Percentiles rank a stretch among this genome's conserved stretches.
Conservation (phyloP, 495 filamentous ascomycete genomes). For the Penicillium angulare region DNA sequence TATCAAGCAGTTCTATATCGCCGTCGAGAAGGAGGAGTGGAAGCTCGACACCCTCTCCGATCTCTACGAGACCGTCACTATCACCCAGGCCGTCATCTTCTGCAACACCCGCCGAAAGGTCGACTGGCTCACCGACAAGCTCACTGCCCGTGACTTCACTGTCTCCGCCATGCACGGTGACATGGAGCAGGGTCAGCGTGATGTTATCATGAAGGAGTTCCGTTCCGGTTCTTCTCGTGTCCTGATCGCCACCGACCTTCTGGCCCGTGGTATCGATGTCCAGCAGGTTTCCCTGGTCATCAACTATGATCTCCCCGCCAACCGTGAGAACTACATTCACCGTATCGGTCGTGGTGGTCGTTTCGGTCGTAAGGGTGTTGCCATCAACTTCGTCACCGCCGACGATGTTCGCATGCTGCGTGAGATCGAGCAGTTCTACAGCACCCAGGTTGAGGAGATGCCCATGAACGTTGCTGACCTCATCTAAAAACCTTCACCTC, state of each 20-base stretch:
- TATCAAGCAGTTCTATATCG: conserved; percentile 99
- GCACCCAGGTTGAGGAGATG: conserved; percentile 63
- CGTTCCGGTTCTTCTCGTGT: conserved; percentile 96
- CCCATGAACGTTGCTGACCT: conserved; percentile 62
- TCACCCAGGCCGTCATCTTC: conserved; percentile 99
- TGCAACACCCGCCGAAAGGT: conserved; percentile 99
- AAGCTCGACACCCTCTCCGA: conserved; percentile 99
- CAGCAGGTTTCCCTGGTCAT: conserved; percentile 99
- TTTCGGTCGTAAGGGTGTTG: conserved; percentile 99
- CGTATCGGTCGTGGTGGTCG: conserved; percentile 97
- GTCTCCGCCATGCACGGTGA: conserved; percentile 99
- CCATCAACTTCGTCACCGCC: conserved; percentile 99
- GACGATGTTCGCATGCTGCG: conserved; percentile 99
- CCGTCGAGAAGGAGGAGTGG: conserved; percentile 99
- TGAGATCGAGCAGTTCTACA: conserved; percentile 81
- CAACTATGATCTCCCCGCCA: conserved; percentile 98
- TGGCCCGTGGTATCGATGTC: conserved; percentile 98
- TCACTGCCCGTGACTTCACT: conserved; percentile 95
- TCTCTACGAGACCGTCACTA: conserved; percentile 98
- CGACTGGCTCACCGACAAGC: conserved; percentile 99
- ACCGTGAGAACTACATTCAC: conserved; percentile 99
- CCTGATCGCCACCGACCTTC: conserved; percentile 93
- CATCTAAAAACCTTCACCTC: conserved; percentile 46
- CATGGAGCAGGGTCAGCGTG: conserved; percentile 96
- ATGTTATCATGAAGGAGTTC: conserved; percentile 99